These are phyloP conservation scores for Myriangium duriaei DNA, from an alignment of 2,329 filamentous ascomycete species.

Conservation along the genomic window DNA sequence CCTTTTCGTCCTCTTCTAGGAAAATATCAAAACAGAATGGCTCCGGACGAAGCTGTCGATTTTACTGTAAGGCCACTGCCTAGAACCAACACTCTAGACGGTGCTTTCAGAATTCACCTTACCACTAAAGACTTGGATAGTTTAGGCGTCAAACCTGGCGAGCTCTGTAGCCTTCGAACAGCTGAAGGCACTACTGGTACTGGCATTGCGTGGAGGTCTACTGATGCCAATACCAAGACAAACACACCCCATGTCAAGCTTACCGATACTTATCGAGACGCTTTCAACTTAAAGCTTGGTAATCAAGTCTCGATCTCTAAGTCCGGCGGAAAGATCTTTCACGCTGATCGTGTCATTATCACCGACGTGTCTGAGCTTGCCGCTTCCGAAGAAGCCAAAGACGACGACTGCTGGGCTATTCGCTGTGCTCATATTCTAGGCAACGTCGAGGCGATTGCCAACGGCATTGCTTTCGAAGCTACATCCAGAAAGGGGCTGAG, in stretches of 20 bases:
- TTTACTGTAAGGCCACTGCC: constrained; percentile 45
- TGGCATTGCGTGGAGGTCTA: constrained; percentile 51
- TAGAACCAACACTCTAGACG: constrained; percentile 36
- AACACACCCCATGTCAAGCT: constrained; percentile 57
- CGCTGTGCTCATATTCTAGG: constrained; percentile 19
- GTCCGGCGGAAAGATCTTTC: constrained; percentile 38
- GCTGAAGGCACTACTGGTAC: constrained; percentile 33
- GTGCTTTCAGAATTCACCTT: constrained; percentile 47
- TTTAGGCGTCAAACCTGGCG: constrained; percentile 44
- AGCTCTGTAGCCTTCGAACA: constrained; percentile 42
- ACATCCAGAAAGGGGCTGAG: constrained; percentile 43
- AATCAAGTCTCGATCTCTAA: constrained; percentile 53
- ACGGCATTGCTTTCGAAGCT: constrained; percentile 59
- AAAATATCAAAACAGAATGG: too few relatives aligned
- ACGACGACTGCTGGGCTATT: constrained; percentile 25
- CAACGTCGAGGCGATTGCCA: constrained; percentile 54
- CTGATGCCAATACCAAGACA: constrained; percentile 42
- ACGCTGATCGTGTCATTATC: constrained; percentile 47
- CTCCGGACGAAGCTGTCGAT: constrained; percentile 11
- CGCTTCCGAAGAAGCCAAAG: constrained; percentile 16
- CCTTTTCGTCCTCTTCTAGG: not conserved
- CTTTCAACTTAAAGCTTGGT: constrained; percentile 58
- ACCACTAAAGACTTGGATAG: constrained; percentile 43
- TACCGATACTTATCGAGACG: constrained; percentile 59
- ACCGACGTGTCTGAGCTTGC: constrained; percentile 37